Base-by-base conservation (phyloP, 371 early-diverging fungal species). In the Mucor racemosus region DNA sequence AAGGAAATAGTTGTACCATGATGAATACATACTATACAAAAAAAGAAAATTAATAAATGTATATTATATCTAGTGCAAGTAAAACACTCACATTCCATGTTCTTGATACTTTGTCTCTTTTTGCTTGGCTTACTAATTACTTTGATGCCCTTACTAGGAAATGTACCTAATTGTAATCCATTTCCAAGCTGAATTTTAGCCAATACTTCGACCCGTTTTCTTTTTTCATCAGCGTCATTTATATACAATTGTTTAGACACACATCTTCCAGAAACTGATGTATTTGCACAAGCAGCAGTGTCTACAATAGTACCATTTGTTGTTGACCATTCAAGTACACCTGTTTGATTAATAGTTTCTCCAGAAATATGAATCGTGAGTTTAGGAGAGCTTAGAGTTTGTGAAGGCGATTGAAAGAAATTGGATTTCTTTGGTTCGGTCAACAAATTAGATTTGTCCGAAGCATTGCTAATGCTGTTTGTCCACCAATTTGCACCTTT, bases 51-150 rank as follows among this genome's bases (percentile, higher is more conserved):
- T 91, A 17, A 92, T 92, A 26, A 93, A 79, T 60, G 39, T n/a
- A 31, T 50, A 6, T 53, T 53, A 53, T 21, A 13, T 53, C 26
- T 9, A 9, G 5, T 41, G 1, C 26, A 21, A 4, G 7, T 38
- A 3, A 67, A 21, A 58, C 60, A 74, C 84, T 82, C 82, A 81
- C 85, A 75, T 65, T 93, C 93, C 80, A 92, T 91, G 72, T 95
- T 95, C 75, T 91, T 92, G 26, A 86, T 88, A 72, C 91, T 94
- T 75, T 89, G 95, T 50, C 92, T 80, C 76, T 93, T 93, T 76
- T 94, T 94, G 66, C 90, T 88, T 0, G 94, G 94, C 73, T 94
- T 94, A 75, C 88, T 88, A 62, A 94, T 94, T 15, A 94, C 93
- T 71, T 92, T 92, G 70, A 94, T 91, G 7, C 91, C 87, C 63